A percentile compares a stretch with the other conserved stretches of the same genome.
These are phyloP conservation scores for Tolypocladium pustulatum DNA, from an alignment of 2,329 filamentous ascomycete genomes.

Conservation along the genomic window DNA sequence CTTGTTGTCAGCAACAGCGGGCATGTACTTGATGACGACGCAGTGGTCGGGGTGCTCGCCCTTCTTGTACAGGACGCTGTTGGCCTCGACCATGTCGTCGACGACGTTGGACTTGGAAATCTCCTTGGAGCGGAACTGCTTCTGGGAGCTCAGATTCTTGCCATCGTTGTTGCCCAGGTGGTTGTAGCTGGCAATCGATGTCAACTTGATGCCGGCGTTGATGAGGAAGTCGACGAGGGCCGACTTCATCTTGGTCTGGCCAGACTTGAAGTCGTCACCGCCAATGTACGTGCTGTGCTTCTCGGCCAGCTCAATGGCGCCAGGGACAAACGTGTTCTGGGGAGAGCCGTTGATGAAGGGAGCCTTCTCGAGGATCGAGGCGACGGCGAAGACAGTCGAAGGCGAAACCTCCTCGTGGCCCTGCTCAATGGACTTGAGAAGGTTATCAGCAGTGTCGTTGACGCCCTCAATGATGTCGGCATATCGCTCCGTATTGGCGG, in stretches of 20 bases:
- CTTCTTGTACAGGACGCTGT: constrained; percentile 78
- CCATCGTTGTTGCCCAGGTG: constrained; percentile 99
- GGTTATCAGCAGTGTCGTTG: constrained; percentile 94
- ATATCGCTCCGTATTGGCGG: constrained; percentile 96
- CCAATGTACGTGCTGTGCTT: constrained; percentile 83
- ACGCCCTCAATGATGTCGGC: constrained; percentile 79
- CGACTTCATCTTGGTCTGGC: constrained; percentile 99
- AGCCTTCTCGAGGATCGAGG: constrained; percentile 76
- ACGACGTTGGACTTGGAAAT: constrained; percentile 99
- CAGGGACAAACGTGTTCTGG: constrained; percentile 97
- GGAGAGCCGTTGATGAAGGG: constrained; percentile 99
- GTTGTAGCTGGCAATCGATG: constrained; percentile 97
- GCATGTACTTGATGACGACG: constrained; percentile 99
- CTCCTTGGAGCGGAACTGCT: constrained; percentile 99
- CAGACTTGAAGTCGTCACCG: constrained; percentile 98
- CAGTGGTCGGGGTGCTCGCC: constrained; percentile 96
- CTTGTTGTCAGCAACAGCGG: constrained; percentile 97
- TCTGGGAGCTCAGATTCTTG: constrained; percentile 95
- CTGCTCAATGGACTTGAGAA: constrained; percentile 74
- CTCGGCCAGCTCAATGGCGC: constrained; percentile 81
- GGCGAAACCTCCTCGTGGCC: constrained; percentile 89
- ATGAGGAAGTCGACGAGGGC: constrained; percentile 97
- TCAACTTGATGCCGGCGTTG: constrained; percentile 97
- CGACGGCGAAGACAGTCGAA: constrained; percentile 91
- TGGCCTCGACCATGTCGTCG: constrained; percentile 98